These are phyloP conservation scores for Citrus hindsii DNA, from an alignment of 345 rosid species.

Conservation along the genomic window DNA sequence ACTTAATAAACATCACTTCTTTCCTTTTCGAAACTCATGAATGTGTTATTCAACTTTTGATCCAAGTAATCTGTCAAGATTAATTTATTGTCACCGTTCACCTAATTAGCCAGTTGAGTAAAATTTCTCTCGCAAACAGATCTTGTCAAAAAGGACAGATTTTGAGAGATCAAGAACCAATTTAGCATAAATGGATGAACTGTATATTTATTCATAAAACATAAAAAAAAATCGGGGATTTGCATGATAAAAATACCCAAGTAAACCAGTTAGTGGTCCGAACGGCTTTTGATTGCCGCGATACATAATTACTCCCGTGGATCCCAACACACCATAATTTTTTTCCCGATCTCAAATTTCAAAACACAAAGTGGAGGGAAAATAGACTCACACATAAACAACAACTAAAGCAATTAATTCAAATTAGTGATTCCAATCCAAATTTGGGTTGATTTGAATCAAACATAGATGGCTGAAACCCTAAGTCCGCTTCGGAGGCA, in stretches of 20 bases:
- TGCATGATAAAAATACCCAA: background rate
- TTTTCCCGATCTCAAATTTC: slow-evolving; percentile 11
- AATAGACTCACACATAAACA: background rate
- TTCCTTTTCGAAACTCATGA: background rate
- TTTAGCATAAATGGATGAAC: background rate
- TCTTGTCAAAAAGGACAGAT: no score
- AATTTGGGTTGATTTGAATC: background rate
- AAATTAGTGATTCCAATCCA: background rate
- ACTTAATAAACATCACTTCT: background rate
- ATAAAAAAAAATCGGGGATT: background rate
- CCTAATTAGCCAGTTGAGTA: no score
- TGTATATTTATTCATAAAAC: no score
- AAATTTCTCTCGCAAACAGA: no score
- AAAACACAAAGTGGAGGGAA: slow-evolving; percentile 49
- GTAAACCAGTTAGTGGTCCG: no score
- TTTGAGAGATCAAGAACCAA: no score
- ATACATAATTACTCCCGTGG: background rate
- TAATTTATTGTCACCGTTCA: no score
- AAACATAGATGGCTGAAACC: slow-evolving; percentile 49
- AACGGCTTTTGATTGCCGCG: background rate
- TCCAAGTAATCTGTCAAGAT: no score
- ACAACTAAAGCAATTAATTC: background rate
- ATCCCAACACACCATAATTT: background rate
- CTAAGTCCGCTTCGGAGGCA: slow-evolving; percentile 75
- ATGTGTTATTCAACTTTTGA: background rate